Percentiles rank a stretch among this genome's conserved stretches.
Evolutionary conservation across 2,329 filamentous ascomycete genomes (phyloP).

Genomic region (Tolypocladium capitatum): DNA sequence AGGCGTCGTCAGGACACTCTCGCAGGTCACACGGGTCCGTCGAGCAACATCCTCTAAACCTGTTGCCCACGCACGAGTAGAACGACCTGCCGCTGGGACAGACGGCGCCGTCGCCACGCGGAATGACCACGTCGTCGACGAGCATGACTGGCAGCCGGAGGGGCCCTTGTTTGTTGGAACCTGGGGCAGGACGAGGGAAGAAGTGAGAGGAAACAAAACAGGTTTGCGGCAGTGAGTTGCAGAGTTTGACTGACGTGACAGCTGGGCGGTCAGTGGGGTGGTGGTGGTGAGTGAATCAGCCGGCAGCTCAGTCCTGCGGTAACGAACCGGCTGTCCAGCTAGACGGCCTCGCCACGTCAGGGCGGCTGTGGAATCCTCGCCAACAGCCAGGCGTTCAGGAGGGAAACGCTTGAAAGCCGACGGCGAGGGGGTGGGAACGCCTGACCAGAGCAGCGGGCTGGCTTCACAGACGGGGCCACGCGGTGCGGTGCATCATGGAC

Average conservation of each 20-base stretch:
- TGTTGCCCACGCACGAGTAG: conserved; percentile 23
- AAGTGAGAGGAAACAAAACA: not conserved
- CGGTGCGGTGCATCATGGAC: not conserved
- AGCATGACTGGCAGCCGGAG: not conserved
- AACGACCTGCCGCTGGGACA: conserved; percentile 19
- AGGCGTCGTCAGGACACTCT: conserved; percentile 14
- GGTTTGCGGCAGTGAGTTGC: not conserved
- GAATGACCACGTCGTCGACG: not conserved
- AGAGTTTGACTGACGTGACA: not conserved
- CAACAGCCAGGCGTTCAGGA: not conserved
- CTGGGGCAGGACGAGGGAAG: not conserved
- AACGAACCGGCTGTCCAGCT: not conserved
- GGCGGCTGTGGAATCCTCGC: not conserved
- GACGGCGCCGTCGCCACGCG: not conserved
- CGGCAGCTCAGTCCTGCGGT: not conserved
- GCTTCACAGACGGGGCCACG: not conserved
- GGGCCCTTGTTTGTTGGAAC: not conserved
- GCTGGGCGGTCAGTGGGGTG: not conserved
- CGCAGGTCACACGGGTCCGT: conserved; percentile 25
- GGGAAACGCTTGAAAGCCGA: not conserved
- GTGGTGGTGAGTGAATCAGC: not conserved
- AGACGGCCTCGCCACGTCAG: not conserved
- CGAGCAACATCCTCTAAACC: conserved; percentile 32
- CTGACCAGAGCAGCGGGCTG: not conserved
- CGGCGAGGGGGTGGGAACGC: not conserved